phyloP scores from a whole-genome alignment of 2,329 filamentous ascomycete species.

The Leptographium radiaticola region DNA sequence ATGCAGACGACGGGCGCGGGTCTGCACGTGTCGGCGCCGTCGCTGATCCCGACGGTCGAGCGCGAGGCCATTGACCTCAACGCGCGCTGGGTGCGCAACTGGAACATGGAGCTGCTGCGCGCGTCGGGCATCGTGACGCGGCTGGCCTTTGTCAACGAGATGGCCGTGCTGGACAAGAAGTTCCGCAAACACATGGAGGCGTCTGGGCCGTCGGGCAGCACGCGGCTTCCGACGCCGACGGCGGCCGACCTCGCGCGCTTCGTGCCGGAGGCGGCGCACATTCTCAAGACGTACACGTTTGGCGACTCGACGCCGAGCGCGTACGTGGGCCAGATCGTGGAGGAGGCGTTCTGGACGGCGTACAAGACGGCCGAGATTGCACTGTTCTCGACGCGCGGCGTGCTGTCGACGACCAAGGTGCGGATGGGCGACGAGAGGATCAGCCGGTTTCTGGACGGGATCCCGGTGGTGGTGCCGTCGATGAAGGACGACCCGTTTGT shows the following conservation, averaged over 20 bases:
- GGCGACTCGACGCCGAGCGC: conserved; percentile 79
- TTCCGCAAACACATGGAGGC: conserved; percentile 27
- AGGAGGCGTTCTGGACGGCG: conserved; percentile 93
- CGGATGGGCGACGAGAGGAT: conserved; percentile 58
- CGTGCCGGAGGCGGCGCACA: conserved; percentile 68
- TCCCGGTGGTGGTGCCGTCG: conserved; percentile 71
- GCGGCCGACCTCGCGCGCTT: conserved; percentile 52
- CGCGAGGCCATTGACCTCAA: conserved; percentile 95
- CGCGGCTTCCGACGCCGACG: conserved; percentile 17
- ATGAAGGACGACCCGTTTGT: conserved; percentile 66
- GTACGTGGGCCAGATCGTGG: conserved; percentile 73
- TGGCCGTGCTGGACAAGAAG: conserved; percentile 58
- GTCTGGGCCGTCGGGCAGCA: neutral
- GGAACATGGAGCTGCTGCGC: conserved; percentile 89
- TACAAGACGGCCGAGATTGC: conserved; percentile 74
- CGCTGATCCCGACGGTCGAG: conserved; percentile 93
- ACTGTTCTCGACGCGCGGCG: conserved; percentile 74
- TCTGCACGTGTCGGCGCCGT: conserved; percentile 89
- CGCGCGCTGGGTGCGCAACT: conserved; percentile 83
- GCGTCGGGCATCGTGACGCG: conserved; percentile 83
- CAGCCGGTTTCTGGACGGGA: conserved; percentile 67
- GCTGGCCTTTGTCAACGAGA: conserved; percentile 78
- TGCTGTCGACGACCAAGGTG: conserved; percentile 72
- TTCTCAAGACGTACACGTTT: conserved; percentile 78
- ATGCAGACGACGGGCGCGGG: conserved; percentile 92